Conservation (phyloP, 108 stramenopile species). For the Nitzschia putrida region DNA sequence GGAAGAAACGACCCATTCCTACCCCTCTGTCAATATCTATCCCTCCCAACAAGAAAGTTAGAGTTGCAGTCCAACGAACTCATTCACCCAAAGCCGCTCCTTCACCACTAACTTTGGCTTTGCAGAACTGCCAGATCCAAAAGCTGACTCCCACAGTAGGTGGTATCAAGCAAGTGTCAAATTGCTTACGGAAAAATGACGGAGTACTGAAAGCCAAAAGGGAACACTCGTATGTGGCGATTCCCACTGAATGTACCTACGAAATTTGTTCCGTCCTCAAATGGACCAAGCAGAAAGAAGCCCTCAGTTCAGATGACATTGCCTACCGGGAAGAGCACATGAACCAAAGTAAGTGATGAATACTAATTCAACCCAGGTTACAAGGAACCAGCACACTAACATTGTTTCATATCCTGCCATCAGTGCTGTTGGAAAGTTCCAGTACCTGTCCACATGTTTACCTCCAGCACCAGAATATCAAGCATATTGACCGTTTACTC, state of each 20-base stretch:
- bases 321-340: conserved; percentile 10
- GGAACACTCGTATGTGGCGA: conserved; percentile 5
- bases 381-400: background rate
- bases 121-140: conserved; percentile 2
- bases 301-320: background rate
- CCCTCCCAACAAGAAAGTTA: background rate
- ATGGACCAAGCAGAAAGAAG: conserved; percentile 1
- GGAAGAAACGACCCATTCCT: background rate
- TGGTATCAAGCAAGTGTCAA: conserved; percentile 10
- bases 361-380: background rate
- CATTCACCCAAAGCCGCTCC: conserved; percentile 1
- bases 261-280: conserved; percentile 5
- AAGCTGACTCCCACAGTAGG: conserved; percentile 9
- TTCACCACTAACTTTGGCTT: background rate
- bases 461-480: conserved; percentile 16
- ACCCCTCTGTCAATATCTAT: background rate
- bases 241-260: conserved; percentile 21
- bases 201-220: background rate
- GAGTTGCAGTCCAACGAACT: conserved; percentile 6
- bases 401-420: no score
- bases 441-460: conserved; percentile 3
- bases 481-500: conserved; percentile 12
- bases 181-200: background rate
- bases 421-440: conserved; percentile 2
- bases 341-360: conserved; percentile 6